A percentile compares a stretch with the other conserved stretches of the same genome.
These are phyloP conservation scores for Botrytis pseudocinerea DNA, from an alignment of 2,329 filamentous ascomycete species.

Conservation along the genomic window DNA sequence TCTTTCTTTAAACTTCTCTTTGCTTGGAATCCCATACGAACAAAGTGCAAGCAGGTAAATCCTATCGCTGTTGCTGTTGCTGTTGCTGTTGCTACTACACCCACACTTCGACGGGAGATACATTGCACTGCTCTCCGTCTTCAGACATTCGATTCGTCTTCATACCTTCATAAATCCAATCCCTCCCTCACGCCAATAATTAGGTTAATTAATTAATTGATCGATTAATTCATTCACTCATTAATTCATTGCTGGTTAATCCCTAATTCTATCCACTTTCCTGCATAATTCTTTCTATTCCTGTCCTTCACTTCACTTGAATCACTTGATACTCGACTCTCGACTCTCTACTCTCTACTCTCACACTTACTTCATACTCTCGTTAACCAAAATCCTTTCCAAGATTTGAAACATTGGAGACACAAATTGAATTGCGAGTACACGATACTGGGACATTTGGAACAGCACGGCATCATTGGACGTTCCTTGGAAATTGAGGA, in stretches of 20 bases:
- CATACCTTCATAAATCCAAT: not conserved
- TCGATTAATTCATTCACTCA: not conserved
- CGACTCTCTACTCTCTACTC: not conserved
- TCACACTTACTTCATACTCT: not conserved
- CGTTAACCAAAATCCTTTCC: not conserved
- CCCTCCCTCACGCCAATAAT: not conserved
- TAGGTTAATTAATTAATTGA: not conserved
- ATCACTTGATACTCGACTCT: not conserved
- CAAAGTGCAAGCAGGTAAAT: not conserved
- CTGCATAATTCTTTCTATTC: constrained; percentile 16
- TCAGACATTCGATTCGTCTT: not conserved
- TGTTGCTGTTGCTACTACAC: too few species aligned
- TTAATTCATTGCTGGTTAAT: not conserved
- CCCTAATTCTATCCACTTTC: constrained; percentile 9
- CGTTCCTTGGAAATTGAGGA: constrained; percentile 1
- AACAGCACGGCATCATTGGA: not conserved
- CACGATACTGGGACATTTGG: constrained; percentile 3
- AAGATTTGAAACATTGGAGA: constrained; percentile 19
- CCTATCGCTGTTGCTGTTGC: too few species aligned
- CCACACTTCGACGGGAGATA: not conserved
- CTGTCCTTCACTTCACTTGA: not conserved
- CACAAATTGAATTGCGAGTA: not conserved
- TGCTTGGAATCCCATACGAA: not conserved
- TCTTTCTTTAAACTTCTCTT: not conserved
- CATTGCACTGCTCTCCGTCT: not conserved